Evolutionary conservation across 1,284 basidiomycete genomes (phyloP).

Genomic region (Cutaneotrichosporon sp.): DNA sequence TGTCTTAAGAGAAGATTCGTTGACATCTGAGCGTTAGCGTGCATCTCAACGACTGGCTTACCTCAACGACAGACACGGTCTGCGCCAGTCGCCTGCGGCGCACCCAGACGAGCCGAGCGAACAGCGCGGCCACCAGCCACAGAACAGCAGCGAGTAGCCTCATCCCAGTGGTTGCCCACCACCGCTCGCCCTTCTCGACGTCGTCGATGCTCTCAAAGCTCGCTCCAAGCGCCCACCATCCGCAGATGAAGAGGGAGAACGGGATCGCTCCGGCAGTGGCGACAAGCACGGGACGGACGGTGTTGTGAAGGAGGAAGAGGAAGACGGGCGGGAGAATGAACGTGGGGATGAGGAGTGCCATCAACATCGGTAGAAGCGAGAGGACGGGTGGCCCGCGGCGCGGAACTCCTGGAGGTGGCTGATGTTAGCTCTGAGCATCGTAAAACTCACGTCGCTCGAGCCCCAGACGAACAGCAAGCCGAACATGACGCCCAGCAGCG

Average conservation of each 20-base stretch:
- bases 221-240: slow-evolving; percentile 83
- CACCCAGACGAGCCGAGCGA: slow-evolving; percentile 68
- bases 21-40: slow-evolving; percentile 58
- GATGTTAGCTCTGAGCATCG: background rate
- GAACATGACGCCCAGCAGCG: slow-evolving; percentile 43
- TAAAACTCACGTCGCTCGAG: slow-evolving; percentile 44
- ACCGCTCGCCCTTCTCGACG: slow-evolving; percentile 65
- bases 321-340: slow-evolving; percentile 73
- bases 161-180: slow-evolving; percentile 67
- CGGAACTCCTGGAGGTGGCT: slow-evolving; percentile 11
- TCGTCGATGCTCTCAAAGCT: slow-evolving; percentile 80
- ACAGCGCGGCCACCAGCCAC: slow-evolving; percentile 67
- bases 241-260: slow-evolving; percentile 73
- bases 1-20: slow-evolving; percentile 75
- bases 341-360: slow-evolving; percentile 72
- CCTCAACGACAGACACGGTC: slow-evolving; percentile 71
- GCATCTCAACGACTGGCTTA: slow-evolving; percentile 27
- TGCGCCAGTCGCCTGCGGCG: slow-evolving; percentile 61
- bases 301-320: slow-evolving; percentile 72
- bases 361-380: slow-evolving; percentile 80
- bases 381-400: slow-evolving; percentile 56
- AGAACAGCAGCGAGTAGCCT: slow-evolving; percentile 77
- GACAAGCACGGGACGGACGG: slow-evolving; percentile 77
- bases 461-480: slow-evolving; percentile 53
- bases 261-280: slow-evolving; percentile 78